Evolutionary conservation across 768 basidiomycete genomes (phyloP), one percentile per base, ranked within the genome.

Genomic region (Kondoa subrosea): DNA sequence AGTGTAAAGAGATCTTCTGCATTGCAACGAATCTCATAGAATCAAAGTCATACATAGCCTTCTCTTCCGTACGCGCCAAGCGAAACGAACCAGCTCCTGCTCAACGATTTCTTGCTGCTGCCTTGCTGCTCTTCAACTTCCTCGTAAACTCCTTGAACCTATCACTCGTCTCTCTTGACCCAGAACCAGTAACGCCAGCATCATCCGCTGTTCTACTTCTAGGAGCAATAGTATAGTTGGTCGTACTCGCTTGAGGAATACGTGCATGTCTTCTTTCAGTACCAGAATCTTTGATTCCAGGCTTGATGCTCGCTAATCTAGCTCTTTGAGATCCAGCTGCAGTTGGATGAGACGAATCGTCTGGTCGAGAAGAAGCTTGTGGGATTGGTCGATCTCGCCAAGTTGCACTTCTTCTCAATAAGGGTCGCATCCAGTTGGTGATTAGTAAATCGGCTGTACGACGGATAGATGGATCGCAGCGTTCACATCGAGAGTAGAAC

Each of bases 401-500:
- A 16, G 85, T 87, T 8, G 89, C 85, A 34, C 85, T 87, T 30
- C 89, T 85, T 73, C 91, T 89, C 79, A 92, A 87, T 77, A 93
- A 91, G 0, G 91, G 91, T 3, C 91, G 82, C 32, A 88, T 88
- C 91, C 91, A 93, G 64, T 57, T 34, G 34, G 67, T 86, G 56
- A 97, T 85, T 68, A 99, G 87, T 62, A 87, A 84, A 70, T 86
- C 83, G 12, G 93, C 92, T 57, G 84, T 83, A 65, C 88, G 85
- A n/a, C 80, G 78, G 66, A 99, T 86, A 65, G 87, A 85, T 0
- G 87, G 82, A 2, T 86, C 86, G 60, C 91, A 90, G 58, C 90
- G 87, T 76, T 87, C 89, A 81, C 87, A 89, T 75, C 91, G 91
- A 27, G 91, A 93, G 81, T 99, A 99, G 79, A 97, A 97, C 31